Conservation (phyloP, 2,329 filamentous ascomycete genomes). For the Colletotrichum gloeosporioides region DNA sequence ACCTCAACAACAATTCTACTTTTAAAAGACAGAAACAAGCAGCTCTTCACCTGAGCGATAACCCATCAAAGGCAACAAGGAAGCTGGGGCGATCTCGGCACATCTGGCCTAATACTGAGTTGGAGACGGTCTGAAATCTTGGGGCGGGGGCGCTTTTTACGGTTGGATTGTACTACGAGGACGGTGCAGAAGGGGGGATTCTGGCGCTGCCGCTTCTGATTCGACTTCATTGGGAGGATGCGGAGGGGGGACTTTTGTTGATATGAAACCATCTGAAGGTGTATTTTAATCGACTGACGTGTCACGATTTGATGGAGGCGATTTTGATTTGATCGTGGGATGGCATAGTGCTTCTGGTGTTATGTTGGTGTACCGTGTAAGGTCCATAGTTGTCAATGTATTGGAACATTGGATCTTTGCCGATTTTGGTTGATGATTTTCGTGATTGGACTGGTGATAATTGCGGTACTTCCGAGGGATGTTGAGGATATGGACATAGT, state of each 20-base stretch:
- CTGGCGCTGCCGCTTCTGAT: neutral
- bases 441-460: neutral
- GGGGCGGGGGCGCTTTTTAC: neutral
- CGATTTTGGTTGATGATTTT: neutral
- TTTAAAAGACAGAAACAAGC: conserved; percentile 33
- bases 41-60: neutral
- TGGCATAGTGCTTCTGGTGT: neutral
- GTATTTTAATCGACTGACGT: neutral
- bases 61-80: neutral
- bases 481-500: neutral
- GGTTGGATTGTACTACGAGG: neutral
- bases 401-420: neutral
- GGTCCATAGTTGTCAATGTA: neutral
- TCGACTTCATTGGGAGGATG: neutral
- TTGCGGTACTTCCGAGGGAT: neutral
- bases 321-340: neutral
- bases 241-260: neutral
- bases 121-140: neutral
- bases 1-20: conserved; percentile 62
- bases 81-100: neutral
- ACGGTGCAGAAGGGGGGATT: neutral
- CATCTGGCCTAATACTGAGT: neutral
- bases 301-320: neutral
- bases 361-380: neutral
- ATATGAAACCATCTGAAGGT: neutral